phyloP scores from a whole-genome alignment of 495 filamentous ascomycete species.

The Hypoxylon perforatum region DNA sequence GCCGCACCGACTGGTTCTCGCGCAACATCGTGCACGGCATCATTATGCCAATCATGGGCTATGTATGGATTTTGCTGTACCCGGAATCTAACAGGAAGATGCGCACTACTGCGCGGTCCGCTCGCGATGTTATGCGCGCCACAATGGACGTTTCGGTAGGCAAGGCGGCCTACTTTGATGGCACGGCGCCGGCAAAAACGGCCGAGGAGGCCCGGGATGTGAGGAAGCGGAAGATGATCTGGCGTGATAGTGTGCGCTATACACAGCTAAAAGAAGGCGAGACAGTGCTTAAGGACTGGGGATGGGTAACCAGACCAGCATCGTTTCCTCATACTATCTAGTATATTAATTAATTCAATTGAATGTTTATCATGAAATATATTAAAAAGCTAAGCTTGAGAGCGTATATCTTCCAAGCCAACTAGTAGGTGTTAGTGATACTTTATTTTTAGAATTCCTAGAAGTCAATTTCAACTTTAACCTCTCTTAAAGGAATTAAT shows the following conservation, averaged over 20 bases:
- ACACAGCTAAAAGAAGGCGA: neutral
- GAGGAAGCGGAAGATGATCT: conserved; percentile 1
- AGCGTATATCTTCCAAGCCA: too few species aligned
- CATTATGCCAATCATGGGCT: neutral
- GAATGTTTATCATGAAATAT: too few species aligned
- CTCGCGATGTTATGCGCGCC: neutral
- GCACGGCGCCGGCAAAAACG: conserved; percentile 1
- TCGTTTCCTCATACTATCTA: too few species aligned
- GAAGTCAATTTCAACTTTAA: too few species aligned
- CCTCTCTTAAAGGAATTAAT: too few species aligned
- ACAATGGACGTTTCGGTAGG: conserved; percentile 1
- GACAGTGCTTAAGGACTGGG: conserved; percentile 2
- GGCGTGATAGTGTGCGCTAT: conserved; percentile 1
- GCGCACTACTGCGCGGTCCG: neutral
- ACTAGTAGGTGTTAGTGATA: too few species aligned
- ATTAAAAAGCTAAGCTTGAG: too few species aligned
- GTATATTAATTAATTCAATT: too few species aligned
- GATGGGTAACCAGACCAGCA: neutral
- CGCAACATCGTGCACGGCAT: neutral
- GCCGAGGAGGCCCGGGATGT: neutral
- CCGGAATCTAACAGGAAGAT: neutral
- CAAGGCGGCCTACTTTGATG: neutral
- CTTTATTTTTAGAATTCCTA: too few species aligned
- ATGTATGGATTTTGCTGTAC: neutral
- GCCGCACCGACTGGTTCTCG: neutral